A percentile compares a stretch with the other conserved stretches of the same genome.
phyloP scores from a whole-genome alignment of 148 eudicot genomes.

The Rhododendron williamsianum region DNA sequence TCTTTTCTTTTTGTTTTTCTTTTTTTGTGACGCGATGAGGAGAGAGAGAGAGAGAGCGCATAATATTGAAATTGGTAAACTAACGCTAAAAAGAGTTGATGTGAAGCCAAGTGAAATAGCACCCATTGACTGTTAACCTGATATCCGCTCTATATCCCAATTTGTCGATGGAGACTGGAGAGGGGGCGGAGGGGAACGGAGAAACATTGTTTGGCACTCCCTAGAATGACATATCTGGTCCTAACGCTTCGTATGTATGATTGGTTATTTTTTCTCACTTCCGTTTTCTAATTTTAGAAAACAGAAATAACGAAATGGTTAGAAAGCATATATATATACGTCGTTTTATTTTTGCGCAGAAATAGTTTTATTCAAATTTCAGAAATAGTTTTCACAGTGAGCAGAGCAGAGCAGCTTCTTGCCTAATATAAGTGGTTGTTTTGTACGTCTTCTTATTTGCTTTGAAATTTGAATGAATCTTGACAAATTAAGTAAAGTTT shows the following conservation, averaged over 20 bases:
- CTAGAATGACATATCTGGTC: too few species aligned
- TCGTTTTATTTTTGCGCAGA: background rate
- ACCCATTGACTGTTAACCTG: too few species aligned
- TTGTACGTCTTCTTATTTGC: background rate
- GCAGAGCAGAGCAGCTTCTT: too few species aligned
- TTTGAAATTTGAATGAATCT: background rate
- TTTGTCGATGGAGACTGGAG: background rate
- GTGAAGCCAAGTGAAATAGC: background rate
- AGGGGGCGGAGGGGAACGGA: background rate
- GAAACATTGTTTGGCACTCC: background rate
- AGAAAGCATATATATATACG: too few species aligned
- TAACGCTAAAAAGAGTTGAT: background rate
- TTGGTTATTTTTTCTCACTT: background rate
- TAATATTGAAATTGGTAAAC: background rate
- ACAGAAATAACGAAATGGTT: background rate
- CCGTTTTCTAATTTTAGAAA: background rate
- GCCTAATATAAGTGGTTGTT: too few species aligned
- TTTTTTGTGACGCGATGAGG: background rate
- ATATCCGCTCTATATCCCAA: background rate
- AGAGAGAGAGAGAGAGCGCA: background rate
- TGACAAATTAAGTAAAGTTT: background rate
- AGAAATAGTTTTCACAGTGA: background rate
- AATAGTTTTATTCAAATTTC: background rate
- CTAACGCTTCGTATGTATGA: background rate
- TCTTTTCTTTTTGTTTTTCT: too few species aligned